Conservation (phyloP, 495 filamentous ascomycete species). For the Tuber aestivum region DNA sequence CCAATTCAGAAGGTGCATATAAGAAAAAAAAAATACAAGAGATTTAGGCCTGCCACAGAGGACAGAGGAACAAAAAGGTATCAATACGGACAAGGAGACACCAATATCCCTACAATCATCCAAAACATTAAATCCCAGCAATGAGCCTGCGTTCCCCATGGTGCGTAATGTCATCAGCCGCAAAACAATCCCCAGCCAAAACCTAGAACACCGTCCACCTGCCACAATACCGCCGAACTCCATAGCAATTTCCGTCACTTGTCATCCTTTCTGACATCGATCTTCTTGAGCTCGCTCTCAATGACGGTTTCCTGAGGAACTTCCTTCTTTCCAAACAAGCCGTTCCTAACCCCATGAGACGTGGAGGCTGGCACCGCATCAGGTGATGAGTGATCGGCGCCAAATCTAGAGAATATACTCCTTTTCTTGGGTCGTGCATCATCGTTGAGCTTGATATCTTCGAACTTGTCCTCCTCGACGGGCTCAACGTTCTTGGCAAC, state of each 20-base stretch:
- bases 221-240: not conserved
- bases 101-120: not conserved
- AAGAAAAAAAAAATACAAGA: not conserved
- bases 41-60: not conserved
- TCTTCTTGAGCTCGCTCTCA: conserved; percentile 40
- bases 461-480: conserved; percentile 67
- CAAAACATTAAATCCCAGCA: not conserved
- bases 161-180: not conserved
- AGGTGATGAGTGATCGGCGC: conserved; percentile 44
- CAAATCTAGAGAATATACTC: conserved; percentile 79
- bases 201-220: not conserved
- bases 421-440: conserved; percentile 64
- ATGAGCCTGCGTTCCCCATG: not conserved
- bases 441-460: conserved; percentile 84
- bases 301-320: conserved; percentile 20
- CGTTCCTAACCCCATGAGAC: conserved; percentile 13
- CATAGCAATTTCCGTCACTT: conserved; percentile 6
- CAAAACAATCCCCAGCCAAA: not conserved
- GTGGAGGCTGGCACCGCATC: conserved; percentile 8
- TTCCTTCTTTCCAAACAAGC: conserved; percentile 36
- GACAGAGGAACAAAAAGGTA: not conserved
- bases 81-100: not conserved
- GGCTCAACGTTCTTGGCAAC: conserved; percentile 29
- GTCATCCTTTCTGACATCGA: conserved; percentile 17
- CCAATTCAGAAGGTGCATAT: not conserved